A percentile compares a stretch with the other conserved stretches of the same genome.
Conservation (phyloP, 2,329 filamentous ascomycete genomes). For the Coleophoma crateriformis region DNA sequence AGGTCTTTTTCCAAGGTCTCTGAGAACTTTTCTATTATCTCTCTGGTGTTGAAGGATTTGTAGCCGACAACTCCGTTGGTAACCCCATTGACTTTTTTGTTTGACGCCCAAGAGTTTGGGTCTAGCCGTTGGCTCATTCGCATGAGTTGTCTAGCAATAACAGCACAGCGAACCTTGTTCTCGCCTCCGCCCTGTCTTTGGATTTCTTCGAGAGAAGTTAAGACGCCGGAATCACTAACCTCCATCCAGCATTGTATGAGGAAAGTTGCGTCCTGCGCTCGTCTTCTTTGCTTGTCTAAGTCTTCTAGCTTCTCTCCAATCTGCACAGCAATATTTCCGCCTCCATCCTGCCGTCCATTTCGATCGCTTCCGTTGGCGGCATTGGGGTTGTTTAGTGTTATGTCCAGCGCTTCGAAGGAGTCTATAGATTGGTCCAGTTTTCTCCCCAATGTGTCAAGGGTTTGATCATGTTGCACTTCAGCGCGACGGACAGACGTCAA, state of each 20-base stretch:
- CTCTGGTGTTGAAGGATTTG: constrained; percentile 61
- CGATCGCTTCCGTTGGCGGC: constrained; percentile 40
- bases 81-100: constrained; percentile 45
- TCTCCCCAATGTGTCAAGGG: constrained; percentile 77
- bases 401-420: constrained; percentile 85
- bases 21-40: constrained; percentile 93
- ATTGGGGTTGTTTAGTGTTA: constrained; percentile 64
- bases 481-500: constrained; percentile 85
- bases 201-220: constrained; percentile 79
- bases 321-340: constrained; percentile 86
- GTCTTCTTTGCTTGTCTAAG: constrained; percentile 82
- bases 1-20: constrained; percentile 94
- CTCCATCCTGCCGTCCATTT: constrained; percentile 45
- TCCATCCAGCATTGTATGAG: constrained; percentile 96
- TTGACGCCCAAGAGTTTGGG: constrained; percentile 61
- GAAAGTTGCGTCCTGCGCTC: constrained; percentile 90
- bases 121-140: constrained; percentile 91
- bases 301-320: constrained; percentile 94
- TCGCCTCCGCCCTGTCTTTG: constrained; percentile 79
- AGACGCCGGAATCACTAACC: constrained; percentile 81
- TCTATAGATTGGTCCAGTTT: constrained; percentile 91
- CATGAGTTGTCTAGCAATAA: constrained; percentile 89
- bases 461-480: constrained; percentile 87
- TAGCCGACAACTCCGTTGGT: constrained; percentile 34
- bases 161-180: constrained; percentile 88